Base-by-base conservation (phyloP, 345 rosid genomes). In the Clarkia xantiana region DNA sequence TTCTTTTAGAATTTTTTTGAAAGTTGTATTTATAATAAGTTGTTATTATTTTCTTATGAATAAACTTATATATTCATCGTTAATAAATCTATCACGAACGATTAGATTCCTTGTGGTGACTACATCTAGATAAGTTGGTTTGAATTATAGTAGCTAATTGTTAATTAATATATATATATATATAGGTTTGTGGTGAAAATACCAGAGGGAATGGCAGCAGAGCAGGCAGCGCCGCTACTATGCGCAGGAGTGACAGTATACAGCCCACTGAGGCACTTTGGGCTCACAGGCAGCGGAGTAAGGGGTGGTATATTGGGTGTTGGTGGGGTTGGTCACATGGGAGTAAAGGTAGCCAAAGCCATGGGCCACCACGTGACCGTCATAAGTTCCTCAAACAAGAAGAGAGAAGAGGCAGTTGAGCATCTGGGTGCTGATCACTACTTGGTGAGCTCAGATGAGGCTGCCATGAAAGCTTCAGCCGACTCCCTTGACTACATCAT, bases 261-360 rank as follows among this genome's bases (percentile, higher is more conserved):
- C 75, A 86, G 97, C 57, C 97, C 97, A 29, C 62, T 90, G 59
- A 71, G 44, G 54, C 97, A 86, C 69, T 90, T 86, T 15, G 95
- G 86, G 12, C 49, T 90, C 58, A 90, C 52, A 29, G 38, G 34
- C 44, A 73, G 78, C 54, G 94, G 95, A 15, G 53, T 83, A 16
- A 73, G 84, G 54, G 95, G 97, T 58, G 95, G 83, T 3, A 79
- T 90, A 20, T 40, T 90, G 56, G 97, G 97, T 51, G 75, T 90
- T 50, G 96, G 97, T 55, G 97, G 97, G 54, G 97, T 83, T 11
- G 97, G 97, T 0, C 97, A 90, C 71, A 86, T 90, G 94, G 97
- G 96, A 18, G 94, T 90, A 71, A 77, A 73, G 61, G 81, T 90
- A 48, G 97, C 97, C 0, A 90, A 86, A 60, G 94, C 94, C 54